Base-by-base conservation (phyloP, 1,284 basidiomycete genomes). In the Melampsora larici-populina region DNA sequence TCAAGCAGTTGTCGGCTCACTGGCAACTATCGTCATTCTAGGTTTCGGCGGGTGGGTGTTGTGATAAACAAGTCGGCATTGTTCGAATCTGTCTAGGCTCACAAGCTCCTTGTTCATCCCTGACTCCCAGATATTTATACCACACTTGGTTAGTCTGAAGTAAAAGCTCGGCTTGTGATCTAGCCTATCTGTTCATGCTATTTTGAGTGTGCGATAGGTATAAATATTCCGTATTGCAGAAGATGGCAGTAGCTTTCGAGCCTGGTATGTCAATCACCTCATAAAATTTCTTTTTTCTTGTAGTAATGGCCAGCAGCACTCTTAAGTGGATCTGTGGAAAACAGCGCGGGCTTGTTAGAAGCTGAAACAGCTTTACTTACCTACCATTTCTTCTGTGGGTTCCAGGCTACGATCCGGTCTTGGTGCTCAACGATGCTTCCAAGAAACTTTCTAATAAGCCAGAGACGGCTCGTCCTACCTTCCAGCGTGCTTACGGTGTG, bases 191-290 rank as follows among this genome's bases (percentile, higher is more conserved):
- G 13, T 46, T 46, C 15, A 46, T 46, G 43, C 15, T 36, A n/a
- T 51, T 7, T 8, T 40, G 63, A 29, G 58, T 31, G 24, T 40
- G 9, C 43, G 36, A 40, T 60, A 78, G 75, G 75, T 78, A 78
- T 55, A 78, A 78, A 65, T 65, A 70, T 62, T 78, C 75, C 13
- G 75, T 78, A 4, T 70, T 78, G 58, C 17, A 78, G 48, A 78
- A 78, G 51, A 78, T 78, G 75, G 75, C 75, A 18, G 68, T 78
- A 15, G 75, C 75, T 1, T 78, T 78, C 51, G 75, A 78, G 62
- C 58, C 75, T 13, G 74, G 74, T 76, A 29, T n/a, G 55, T 60
- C 29, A 60, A 29, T 60, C 7, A 46, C 15, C 43, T 46, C 15
- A 46, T 46, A 46, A 46, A 46, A 46, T 1, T 4, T 4, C 43